Percentiles rank a stretch among this genome's conserved stretches.
These are phyloP conservation scores for Somion occarium DNA, from an alignment of 1,284 basidiomycete species.

Conservation along the genomic window DNA sequence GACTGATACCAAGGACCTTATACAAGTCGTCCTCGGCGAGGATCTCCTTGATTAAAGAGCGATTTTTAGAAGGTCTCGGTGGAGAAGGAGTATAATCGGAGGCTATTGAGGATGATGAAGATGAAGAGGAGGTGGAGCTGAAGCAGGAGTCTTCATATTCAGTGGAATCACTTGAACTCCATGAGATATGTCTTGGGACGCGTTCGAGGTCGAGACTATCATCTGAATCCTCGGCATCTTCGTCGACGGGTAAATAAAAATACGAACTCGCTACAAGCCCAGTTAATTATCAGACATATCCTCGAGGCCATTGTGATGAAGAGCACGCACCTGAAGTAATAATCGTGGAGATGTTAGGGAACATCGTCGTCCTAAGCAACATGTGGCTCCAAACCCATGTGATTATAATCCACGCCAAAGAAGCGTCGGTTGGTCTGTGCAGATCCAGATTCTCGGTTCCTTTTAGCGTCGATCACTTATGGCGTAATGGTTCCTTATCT, in stretches of 20 bases:
- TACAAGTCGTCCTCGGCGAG: slow-evolving; percentile 64
- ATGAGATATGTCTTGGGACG: slow-evolving; percentile 39
- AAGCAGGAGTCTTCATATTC: slow-evolving; percentile 19
- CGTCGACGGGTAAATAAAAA: slow-evolving; percentile 59
- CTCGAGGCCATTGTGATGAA: neutral
- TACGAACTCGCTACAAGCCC: slow-evolving; percentile 45
- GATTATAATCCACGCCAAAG: slow-evolving; percentile 15
- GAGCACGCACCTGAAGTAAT: slow-evolving; percentile 25
- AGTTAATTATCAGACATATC: no score
- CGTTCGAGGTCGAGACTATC: slow-evolving; percentile 34
- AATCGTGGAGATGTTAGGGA: slow-evolving; percentile 50
- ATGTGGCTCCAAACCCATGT: slow-evolving; percentile 18
- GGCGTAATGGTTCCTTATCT: neutral
- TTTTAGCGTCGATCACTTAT: slow-evolving; percentile 8
- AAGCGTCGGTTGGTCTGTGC: neutral
- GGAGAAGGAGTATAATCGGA: slow-evolving; percentile 13
- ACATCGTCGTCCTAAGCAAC: slow-evolving; percentile 37
- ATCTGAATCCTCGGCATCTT: slow-evolving; percentile 32
- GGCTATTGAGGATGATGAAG: slow-evolving; percentile 21
- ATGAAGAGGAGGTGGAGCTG: slow-evolving; percentile 19
- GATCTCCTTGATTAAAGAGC: slow-evolving; percentile 43
- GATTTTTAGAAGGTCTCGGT: slow-evolving; percentile 12
- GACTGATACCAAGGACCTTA: slow-evolving; percentile 61
- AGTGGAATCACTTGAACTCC: slow-evolving; percentile 26
- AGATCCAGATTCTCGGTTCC: neutral